A percentile compares a stretch with the other conserved stretches of the same genome.
Evolutionary conservation across 306 rosid genomes (phyloP).

Genomic region (Dicorynia guianensis): DNA sequence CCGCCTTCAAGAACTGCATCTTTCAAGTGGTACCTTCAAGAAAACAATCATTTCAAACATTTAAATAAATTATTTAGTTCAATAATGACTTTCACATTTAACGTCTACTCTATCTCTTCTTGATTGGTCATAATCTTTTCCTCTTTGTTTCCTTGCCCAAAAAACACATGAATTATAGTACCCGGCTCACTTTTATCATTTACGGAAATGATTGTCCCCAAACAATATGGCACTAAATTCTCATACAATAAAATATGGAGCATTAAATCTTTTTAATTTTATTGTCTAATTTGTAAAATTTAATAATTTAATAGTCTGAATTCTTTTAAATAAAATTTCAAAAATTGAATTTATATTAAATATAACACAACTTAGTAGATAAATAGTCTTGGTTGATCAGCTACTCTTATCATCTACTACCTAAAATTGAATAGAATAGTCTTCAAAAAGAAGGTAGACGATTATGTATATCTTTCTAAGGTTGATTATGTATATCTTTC

Average conservation of each 20-base stretch:
- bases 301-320: too few relatives aligned
- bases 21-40: conserved; percentile 80
- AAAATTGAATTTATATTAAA: not conserved
- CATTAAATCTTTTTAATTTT: too few relatives aligned
- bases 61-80: not conserved
- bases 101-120: not conserved
- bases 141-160: not conserved
- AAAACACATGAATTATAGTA: too few relatives aligned
- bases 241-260: too few relatives aligned
- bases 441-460: not conserved
- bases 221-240: too few relatives aligned
- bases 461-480: not conserved
- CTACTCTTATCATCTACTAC: not conserved
- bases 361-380: not conserved
- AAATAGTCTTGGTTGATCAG: conserved; percentile 14
- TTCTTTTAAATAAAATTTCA: too few relatives aligned
- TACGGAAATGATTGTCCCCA: too few relatives aligned
- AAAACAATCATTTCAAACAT: not conserved
- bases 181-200: too few relatives aligned
- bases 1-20: conserved; percentile 91
- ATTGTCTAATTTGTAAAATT: too few relatives aligned
- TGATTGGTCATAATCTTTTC: not conserved
- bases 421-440: not conserved
- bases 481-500: conserved; percentile 2
- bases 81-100: not conserved